phyloP scores from a whole-genome alignment of 805 yeast genomes.

The Martiniozyma abietophila region DNA sequence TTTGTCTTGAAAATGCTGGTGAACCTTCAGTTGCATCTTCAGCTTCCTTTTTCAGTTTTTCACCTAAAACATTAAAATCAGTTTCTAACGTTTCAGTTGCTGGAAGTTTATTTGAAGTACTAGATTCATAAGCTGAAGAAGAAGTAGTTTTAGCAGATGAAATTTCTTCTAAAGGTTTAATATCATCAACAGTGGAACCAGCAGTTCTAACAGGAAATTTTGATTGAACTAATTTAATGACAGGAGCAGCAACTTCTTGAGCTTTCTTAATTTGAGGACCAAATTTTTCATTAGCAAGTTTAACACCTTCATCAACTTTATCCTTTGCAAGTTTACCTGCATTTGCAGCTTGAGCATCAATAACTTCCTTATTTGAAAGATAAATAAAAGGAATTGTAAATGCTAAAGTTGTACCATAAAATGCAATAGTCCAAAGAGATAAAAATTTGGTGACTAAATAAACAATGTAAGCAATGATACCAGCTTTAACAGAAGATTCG shows the following conservation, averaged over 20 bases:
- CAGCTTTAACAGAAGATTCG: constrained; percentile 65
- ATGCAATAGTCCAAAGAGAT: constrained; percentile 58
- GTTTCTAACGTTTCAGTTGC: constrained; percentile 9
- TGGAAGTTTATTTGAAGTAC: constrained; percentile 5
- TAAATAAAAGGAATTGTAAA: constrained; percentile 75
- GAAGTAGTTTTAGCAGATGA: constrained; percentile 11
- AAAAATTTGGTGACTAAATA: constrained; percentile 70
- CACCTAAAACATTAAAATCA: constrained; percentile 13
- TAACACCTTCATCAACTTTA: constrained; percentile 36
- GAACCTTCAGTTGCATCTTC: constrained; percentile 6
- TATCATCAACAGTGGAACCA: constrained; percentile 50
- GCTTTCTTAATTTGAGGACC: constrained; percentile 52
- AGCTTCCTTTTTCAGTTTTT: constrained; percentile 13
- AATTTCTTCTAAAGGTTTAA: constrained; percentile 3
- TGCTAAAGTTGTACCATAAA: constrained; percentile 46
- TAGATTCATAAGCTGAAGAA: constrained; percentile 3
- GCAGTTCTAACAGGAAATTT: constrained; percentile 62
- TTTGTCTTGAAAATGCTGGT: constrained; percentile 10
- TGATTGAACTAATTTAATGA: constrained; percentile 47
- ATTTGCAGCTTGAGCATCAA: constrained; percentile 52
- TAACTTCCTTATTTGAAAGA: constrained; percentile 64
- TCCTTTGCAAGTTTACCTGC: constrained; percentile 38
- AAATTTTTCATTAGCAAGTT: constrained; percentile 32
- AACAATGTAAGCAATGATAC: constrained; percentile 51
- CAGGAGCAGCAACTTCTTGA: constrained; percentile 57